Conservation (phyloP, 768 basidiomycete genomes). For the Xerocomellus intermedius region DNA sequence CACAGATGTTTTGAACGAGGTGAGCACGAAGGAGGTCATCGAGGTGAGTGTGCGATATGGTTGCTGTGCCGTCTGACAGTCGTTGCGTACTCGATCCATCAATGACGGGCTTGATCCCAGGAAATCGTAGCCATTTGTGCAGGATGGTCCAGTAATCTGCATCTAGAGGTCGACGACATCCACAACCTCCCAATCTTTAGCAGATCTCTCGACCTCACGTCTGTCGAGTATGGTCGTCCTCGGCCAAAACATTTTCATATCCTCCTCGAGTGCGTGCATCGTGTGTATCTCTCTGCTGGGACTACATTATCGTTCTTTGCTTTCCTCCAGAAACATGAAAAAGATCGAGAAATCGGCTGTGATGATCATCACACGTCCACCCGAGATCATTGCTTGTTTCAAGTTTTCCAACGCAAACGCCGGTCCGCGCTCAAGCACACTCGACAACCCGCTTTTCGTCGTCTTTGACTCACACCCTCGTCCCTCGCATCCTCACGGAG, state of each 20-base stretch:
- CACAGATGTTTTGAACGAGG: conserved; percentile 17
- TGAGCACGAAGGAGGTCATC: conserved; percentile 23
- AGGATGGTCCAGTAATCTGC: conserved; percentile 50
- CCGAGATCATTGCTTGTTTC: conserved; percentile 63
- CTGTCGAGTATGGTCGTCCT: conserved; percentile 39
- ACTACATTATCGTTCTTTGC: neutral
- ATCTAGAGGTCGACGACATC: conserved; percentile 60
- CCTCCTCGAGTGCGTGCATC: conserved; percentile 25
- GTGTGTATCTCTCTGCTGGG: neutral
- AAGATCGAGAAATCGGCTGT: conserved; percentile 24
- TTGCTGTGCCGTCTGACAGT: neutral
- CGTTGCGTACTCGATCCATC: neutral
- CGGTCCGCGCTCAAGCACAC: neutral
- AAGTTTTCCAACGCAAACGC: conserved; percentile 23
- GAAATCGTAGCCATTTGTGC: conserved; percentile 57
- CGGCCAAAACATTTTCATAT: conserved; percentile 37
- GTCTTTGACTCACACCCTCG: conserved; percentile 71
- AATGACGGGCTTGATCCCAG: conserved; percentile 31
- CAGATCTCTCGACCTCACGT: conserved; percentile 35
- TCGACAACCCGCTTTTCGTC: conserved; percentile 42
- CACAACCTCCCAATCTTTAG: conserved; percentile 48
- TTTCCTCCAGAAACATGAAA: conserved; percentile 24
- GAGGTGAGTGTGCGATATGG: conserved; percentile 20
- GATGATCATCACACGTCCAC: conserved; percentile 66
- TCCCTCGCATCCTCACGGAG: conserved; percentile 55